Evolutionary conservation across 192 early-diverging fungal species (phyloP), one percentile per base, ranked within the genome.

Genomic region (Piromyces finnis): DNA sequence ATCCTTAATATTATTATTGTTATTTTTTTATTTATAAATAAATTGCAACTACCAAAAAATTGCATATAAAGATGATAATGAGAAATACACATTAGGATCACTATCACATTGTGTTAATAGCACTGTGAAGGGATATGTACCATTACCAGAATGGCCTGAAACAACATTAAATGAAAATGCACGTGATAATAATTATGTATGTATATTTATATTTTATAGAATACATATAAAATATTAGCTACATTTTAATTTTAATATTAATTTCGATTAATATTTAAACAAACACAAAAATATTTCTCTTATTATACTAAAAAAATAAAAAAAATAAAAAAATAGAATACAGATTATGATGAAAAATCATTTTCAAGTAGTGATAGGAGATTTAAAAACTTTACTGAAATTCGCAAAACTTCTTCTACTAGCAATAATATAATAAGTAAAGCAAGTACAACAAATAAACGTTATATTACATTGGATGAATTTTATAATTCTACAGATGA

Each of bases 121-220:
- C n/a, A 14, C 81, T 14, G 79, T 84, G 29, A 28, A 78, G 17
- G 93, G 93, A 26, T 97, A 97, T 83, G 87, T 90, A 77, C 85
- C 91, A 16, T 85, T 99, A 79, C 92, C 95, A 12, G 92, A 93
- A 30, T 97, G 94, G 93, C 91, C 95, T 22, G 41, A 51, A 22
- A 51, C 41, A 4, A 51, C 41, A 4, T 51, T 51, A 51, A 51
- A 51, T 51, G 7, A 9, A 22, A 22, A 17, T 1, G 18, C 17
- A 22, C 41, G 41, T 51, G 17, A 51, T 5, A 18, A 51, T 32
- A 32, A 32, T 22, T 22, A 22, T 51, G 41, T 22, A 22, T 3
- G 14, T 22, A 17, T 4, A 51, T 17, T 4, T 32, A 32, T 32
- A 32, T 32, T 32, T 32, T 32, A 32, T 32, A 32, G n/a, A n/a